phyloP scores from a whole-genome alignment of 78 protist species.

The Polysphondylium violaceum region DNA sequence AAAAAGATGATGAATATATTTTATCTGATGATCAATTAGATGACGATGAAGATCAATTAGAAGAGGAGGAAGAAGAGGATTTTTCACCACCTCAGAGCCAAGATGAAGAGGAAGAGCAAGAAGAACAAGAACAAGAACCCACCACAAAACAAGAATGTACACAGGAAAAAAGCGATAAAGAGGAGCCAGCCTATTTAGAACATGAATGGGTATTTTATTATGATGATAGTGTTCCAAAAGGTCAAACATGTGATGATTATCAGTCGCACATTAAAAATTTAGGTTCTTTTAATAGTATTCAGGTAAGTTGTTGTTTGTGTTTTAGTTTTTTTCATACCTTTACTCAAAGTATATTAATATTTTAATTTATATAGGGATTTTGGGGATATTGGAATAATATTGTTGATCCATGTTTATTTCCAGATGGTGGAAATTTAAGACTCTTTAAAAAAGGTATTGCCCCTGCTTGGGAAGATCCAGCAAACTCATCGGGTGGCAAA shows the following conservation, averaged over 20 bases:
- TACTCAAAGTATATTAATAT: not conserved
- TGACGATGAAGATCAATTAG: not conserved
- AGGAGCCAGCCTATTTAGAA: constrained; percentile 34
- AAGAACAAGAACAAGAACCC: not conserved
- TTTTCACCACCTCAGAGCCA: not conserved
- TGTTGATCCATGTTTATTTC: constrained; percentile 19
- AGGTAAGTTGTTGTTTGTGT: constrained; percentile 25
- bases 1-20: not conserved
- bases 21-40: not conserved
- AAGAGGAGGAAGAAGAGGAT: not conserved
- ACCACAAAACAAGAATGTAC: not conserved
- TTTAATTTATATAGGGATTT: constrained; percentile 47
- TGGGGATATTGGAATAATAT: constrained; percentile 78
- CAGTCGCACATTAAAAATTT: constrained; percentile 58
- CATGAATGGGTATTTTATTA: constrained; percentile 76
- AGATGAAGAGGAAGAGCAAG: not conserved
- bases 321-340: not conserved
- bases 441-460: constrained; percentile 58
- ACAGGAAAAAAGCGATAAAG: constrained; percentile 3
- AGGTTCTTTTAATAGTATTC: constrained; percentile 69
- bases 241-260: constrained; percentile 61
- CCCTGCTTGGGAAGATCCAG: constrained; percentile 77
- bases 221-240: constrained; percentile 73
- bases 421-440: constrained; percentile 55
- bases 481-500: constrained; percentile 62